Conservation (phyloP, 441 rosid species). For the Pelargonium citronellum region DNA sequence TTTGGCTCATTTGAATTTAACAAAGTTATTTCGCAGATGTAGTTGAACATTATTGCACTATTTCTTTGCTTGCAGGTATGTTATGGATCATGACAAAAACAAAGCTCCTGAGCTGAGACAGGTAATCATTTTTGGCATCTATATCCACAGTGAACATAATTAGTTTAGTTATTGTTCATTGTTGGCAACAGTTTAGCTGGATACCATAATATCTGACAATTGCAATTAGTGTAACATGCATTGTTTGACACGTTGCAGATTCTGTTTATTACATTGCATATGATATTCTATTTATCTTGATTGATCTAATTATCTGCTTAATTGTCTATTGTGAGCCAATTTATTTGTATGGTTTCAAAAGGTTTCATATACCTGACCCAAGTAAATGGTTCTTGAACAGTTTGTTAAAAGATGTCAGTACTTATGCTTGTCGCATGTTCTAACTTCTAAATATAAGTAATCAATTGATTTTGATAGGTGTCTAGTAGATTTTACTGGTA, state of each 20-base stretch:
- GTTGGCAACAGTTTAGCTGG: too few relatives aligned
- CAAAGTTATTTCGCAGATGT: constrained; percentile 11
- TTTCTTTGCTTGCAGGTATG: constrained; percentile 47
- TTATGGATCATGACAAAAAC: constrained; percentile 69
- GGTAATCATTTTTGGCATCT: constrained; percentile 10
- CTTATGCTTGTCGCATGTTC: too few relatives aligned
- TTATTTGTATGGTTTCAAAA: not conserved
- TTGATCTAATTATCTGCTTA: not conserved
- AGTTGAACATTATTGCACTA: constrained; percentile 6
- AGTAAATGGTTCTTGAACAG: too few relatives aligned
- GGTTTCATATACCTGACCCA: too few relatives aligned
- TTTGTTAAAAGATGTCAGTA: too few relatives aligned
- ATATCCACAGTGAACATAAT: not conserved
- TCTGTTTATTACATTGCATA: not conserved
- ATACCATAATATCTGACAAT: not conserved
- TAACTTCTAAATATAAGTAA: too few relatives aligned
- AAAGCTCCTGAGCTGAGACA: constrained; percentile 25
- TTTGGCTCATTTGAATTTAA: constrained; percentile 5
- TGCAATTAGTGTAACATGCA: not conserved
- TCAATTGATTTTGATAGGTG: too few relatives aligned
- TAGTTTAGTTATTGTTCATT: not conserved
- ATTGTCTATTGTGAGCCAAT: not conserved
- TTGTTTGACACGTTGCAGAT: not conserved
- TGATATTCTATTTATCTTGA: not conserved
- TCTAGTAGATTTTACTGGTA: too few relatives aligned